Evolutionary conservation across 2,329 filamentous ascomycete genomes (phyloP), one percentile per base, ranked within the genome.

Genomic region (Botrytis deweyae): DNA sequence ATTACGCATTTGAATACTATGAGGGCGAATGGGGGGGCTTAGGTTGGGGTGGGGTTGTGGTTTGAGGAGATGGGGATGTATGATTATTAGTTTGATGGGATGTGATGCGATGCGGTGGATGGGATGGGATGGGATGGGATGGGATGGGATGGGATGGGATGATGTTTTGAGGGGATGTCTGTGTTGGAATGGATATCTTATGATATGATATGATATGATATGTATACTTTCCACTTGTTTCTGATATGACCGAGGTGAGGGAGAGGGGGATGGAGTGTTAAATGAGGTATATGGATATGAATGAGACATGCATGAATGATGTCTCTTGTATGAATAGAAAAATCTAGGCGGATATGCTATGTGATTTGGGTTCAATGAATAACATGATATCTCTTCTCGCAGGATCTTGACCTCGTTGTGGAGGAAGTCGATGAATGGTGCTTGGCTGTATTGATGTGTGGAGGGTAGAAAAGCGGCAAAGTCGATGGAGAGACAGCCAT

Each of bases 1-100:
- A 86, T 98, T 83, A 92, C 91, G 86, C 92, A 98, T 82, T 85
- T 98, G 80, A 91, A 96, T 82, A 88, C 83, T 75, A 84, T 93
- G 83, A 84, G 88, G 75, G 82, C 36, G 49, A 67, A 67, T 52
- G 64, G 33, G 29, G 44, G 40, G 9, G 52, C 29, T 55, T 49
- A 64, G 40, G 38, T 25, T 33, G 68, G 25, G 40, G 12, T 42
- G 16, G 40, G 18, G 4, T 44, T 52, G 46, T 25, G 12, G 46
- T 52, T 25, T 46, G 44, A 14, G 29, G 40, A 38, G 58, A 71
- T 40, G 74, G 36, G 61, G n/a, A 64, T 70, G 52, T 55, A 58
- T 55, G 42, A 36, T 33, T 33, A 36, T 12, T 29, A 33, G 22
- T 25, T 22, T 10, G 20, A 36, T 22, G 20, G n/a, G 8, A 29